Percentiles rank a stretch among this genome's conserved stretches.
phyloP scores from a whole-genome alignment of 2,329 filamentous ascomycete genomes.

The Cladophialophora carrionii region DNA sequence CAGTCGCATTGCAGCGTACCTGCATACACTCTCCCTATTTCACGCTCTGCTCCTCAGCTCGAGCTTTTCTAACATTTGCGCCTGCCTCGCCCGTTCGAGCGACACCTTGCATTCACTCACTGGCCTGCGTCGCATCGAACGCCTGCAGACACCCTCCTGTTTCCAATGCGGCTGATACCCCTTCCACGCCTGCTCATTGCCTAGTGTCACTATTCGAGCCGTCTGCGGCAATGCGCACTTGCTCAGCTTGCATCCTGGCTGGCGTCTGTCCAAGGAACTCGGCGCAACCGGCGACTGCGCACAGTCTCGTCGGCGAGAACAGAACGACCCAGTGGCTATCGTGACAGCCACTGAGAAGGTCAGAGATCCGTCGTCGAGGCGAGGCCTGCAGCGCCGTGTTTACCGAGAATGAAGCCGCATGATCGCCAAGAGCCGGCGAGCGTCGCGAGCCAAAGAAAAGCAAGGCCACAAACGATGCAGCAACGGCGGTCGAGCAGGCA shows the following conservation, averaged over 20 bases:
- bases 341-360: slow-evolving; percentile 3
- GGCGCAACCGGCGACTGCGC: slow-evolving; percentile 19
- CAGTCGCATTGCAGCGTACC: slow-evolving; percentile 13
- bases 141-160: not conserved
- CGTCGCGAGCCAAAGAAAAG: slow-evolving; percentile 20
- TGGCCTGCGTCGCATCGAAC: not conserved
- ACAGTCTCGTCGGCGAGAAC: not conserved
- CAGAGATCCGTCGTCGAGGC: not conserved
- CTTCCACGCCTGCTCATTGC: not conserved
- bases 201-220: slow-evolving; percentile 1
- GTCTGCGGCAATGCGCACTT: slow-evolving; percentile 30
- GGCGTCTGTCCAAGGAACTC: slow-evolving; percentile 28
- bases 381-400: not conserved
- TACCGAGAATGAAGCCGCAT: slow-evolving; percentile 23
- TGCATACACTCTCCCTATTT: slow-evolving; percentile 3
- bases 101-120: not conserved
- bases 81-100: slow-evolving; percentile 1
- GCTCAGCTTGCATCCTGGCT: slow-evolving; percentile 18
- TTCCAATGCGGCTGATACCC: slow-evolving; percentile 10
- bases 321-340: slow-evolving; percentile 5
- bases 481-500: slow-evolving; percentile 28
- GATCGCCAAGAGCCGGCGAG: slow-evolving; percentile 22
- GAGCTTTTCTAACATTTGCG: slow-evolving; percentile 1
- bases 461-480: slow-evolving; percentile 28
- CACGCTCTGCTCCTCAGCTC: slow-evolving; percentile 1